Evolutionary conservation across 1,284 basidiomycete genomes (phyloP).

Genomic region (Tilletia indica): DNA sequence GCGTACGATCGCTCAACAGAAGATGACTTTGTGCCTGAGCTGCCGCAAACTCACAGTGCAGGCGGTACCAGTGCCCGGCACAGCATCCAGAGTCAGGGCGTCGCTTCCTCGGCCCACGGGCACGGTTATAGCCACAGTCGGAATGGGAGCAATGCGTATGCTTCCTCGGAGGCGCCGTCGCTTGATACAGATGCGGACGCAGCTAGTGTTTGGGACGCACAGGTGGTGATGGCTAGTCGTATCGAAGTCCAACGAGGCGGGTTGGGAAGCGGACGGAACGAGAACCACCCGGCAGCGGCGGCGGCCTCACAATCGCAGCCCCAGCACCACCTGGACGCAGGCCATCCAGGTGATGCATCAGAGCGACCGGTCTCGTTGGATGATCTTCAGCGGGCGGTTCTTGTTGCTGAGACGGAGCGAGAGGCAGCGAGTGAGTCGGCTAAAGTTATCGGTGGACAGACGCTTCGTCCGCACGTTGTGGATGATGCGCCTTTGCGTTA

Average conservation of each 20-base stretch:
- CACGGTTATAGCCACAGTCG: background rate
- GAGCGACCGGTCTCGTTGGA: background rate
- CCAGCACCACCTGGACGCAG: background rate
- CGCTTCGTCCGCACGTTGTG: background rate
- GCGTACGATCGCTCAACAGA: background rate
- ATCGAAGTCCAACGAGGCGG: background rate
- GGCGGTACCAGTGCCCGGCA: background rate
- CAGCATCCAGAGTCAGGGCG: background rate
- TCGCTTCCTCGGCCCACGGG: background rate
- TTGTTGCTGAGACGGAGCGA: background rate
- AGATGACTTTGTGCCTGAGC: background rate
- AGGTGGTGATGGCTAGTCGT: background rate
- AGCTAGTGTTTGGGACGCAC: background rate
- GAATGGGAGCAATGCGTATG: background rate
- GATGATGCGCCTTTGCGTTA: background rate
- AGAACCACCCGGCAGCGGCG: background rate
- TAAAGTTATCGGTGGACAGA: background rate
- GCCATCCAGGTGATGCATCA: background rate
- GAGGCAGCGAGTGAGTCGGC: background rate
- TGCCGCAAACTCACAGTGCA: background rate
- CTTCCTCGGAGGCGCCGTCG: background rate
- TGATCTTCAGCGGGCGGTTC: background rate
- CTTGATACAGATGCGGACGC: background rate
- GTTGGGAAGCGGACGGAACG: background rate
- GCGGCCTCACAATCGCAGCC: background rate